phyloP scores from a whole-genome alignment of 768 basidiomycete species.

The Termitomyces heimii region DNA sequence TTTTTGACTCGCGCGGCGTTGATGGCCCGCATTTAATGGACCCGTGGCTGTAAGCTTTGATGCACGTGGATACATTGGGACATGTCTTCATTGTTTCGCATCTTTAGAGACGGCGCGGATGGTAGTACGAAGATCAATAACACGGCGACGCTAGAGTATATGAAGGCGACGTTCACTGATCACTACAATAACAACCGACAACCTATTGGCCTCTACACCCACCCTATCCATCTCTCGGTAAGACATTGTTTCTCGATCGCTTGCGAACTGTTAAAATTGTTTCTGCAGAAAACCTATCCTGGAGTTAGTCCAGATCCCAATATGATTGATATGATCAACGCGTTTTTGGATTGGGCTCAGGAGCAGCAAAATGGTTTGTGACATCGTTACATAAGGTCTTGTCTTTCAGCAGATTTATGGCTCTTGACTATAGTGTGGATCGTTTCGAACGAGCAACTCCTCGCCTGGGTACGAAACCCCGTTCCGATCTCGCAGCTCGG shows the following conservation, averaged over 20 bases:
- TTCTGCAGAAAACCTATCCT: conserved; percentile 47
- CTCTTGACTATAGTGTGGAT: conserved; percentile 53
- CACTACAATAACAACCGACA: conserved; percentile 75
- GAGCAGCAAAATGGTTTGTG: conserved; percentile 52
- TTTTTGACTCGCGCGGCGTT: conserved; percentile 55
- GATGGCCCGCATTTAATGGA: conserved; percentile 72
- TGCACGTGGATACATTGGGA: neutral
- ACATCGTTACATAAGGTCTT: neutral
- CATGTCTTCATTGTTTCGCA: neutral
- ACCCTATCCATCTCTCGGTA: conserved; percentile 72
- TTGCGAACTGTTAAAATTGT: neutral
- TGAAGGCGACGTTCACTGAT: conserved; percentile 67
- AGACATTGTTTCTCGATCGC: conserved; percentile 6
- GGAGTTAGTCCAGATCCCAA: conserved; percentile 39
- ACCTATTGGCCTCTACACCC: conserved; percentile 77
- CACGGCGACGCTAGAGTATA: conserved; percentile 59
- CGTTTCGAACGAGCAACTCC: conserved; percentile 63
- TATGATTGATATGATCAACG: conserved; percentile 71
- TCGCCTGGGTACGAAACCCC: conserved; percentile 71
- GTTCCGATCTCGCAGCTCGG: conserved; percentile 56
- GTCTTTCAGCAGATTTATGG: neutral
- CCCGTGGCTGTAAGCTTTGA: conserved; percentile 61
- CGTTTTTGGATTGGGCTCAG: conserved; percentile 81
- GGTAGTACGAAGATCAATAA: conserved; percentile 47
- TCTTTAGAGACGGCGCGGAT: conserved; percentile 45